Evolutionary conservation across 139 green algal genomes (phyloP), one percentile per base, ranked within the genome.

Genomic region (Closterium sp.): DNA sequence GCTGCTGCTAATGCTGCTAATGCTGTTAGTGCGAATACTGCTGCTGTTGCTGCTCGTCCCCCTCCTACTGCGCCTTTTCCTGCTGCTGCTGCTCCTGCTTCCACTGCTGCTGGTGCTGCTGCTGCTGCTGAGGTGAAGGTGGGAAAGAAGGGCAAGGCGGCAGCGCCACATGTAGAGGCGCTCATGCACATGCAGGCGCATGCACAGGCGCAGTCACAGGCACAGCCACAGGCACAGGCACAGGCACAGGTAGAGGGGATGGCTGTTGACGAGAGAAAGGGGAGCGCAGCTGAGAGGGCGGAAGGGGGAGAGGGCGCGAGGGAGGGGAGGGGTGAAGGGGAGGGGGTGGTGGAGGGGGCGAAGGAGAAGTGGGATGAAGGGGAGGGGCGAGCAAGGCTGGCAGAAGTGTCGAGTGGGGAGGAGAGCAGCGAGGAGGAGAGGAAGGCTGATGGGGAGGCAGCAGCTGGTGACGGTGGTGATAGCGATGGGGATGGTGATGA

Each of bases 91-190:
- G 86, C 86, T 89, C 25, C 35, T 83, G 28, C 30, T 90, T 28
- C 21, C 2, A 64, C 38, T 85, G 6, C 7, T 5, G 19, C 38
- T 1, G 55, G 28, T 23, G 10, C 31, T 23, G 35, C 89, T 91
- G 92, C 94, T 95, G 30, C 10, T 12, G 86, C 94, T 33, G 86
- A 34, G 3, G 34, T 10, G n/a, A 28, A 89, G 8, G 4, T 85
- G 86, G 25, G 16, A 81, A 81, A 84, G 86, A 81, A 89, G 86
- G n/a, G n/a, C n/a, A 89, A 89, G 86, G 86, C 35, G 28, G 34
- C 35, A 33, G 38, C 8, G 5, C 36, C 30, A 25, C 35, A 89
- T 76, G 55, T 76, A 76, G 55, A 76, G 10, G 55, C 55, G 55
- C 25, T 76, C 55, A 76, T 76, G 55, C 55, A 76, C 16, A 19